phyloP scores from a whole-genome alignment of 345 rosid species.

The Eucalyptus grandis region DNA sequence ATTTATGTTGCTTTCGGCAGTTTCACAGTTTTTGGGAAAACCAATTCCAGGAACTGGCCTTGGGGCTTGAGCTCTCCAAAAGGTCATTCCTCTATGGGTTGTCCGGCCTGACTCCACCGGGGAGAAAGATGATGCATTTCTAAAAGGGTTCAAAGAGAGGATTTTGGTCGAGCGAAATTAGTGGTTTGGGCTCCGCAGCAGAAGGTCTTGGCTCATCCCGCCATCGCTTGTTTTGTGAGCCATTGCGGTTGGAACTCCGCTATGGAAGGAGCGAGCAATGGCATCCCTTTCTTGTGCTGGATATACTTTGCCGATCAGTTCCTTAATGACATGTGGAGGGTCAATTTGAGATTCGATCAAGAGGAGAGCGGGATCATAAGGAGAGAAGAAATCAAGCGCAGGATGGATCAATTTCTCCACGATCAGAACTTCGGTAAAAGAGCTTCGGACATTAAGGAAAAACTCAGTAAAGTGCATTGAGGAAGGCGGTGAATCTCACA shows the following conservation, averaged over 20 bases:
- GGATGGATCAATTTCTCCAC: neutral
- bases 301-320: conserved; percentile 24
- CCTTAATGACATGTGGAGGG: conserved; percentile 8
- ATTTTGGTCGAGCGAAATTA: neutral
- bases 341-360: conserved; percentile 3
- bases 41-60: neutral
- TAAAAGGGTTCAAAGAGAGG: neutral
- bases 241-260: conserved; percentile 35
- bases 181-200: conserved; percentile 23
- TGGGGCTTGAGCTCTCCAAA: neutral
- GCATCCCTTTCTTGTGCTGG: conserved; percentile 18
- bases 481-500: neutral
- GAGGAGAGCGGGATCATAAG: conserved; percentile 5
- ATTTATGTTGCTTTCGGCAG: conserved; percentile 4
- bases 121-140: neutral
- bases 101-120: neutral
- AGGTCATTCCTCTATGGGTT: conserved; percentile 2
- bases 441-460: neutral
- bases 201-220: conserved; percentile 8
- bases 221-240: conserved; percentile 20
- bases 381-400: conserved; percentile 4
- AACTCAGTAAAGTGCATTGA: neutral
- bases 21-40: neutral
- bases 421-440: neutral
- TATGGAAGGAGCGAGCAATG: conserved; percentile 16